Base-by-base conservation (phyloP, 2,329 filamentous ascomycete species). In the Fusarium illudens region DNA sequence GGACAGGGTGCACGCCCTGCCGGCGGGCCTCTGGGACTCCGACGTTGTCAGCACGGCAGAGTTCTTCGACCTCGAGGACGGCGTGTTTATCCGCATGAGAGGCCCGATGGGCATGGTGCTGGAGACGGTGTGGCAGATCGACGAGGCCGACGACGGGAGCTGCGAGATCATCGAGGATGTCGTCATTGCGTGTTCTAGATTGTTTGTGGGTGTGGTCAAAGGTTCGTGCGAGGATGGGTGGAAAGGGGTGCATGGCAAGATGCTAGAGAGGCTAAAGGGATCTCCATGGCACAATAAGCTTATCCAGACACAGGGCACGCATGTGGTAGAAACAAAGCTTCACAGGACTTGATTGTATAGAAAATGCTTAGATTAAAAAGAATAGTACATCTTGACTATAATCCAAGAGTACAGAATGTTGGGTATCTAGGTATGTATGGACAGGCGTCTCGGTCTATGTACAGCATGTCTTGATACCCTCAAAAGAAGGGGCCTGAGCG, bases 1-100 rank as follows among this genome's bases (percentile, higher is more conserved):
- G 7, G 83, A 85, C 65, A 77, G 80, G 34, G 79, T 86, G 8
- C 84, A 86, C 68, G 79, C 84, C 34, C 77, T 87, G 22, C 85
- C 85, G 4, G 84, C 84, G 13, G 84, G 85, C 3, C 78, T 88
- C 27, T 87, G 84, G 84, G 84, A 85, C 71, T 83, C 80, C 53
- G 82, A 83, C 49, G 83, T 87, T 7, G 79, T 84, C 54, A 87
- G 84, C 77, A 82, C 75, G 6, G 85, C 86, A 71, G 85, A 87
- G 75, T 84, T 87, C 63, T 82, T 84, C 17, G 76, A 86, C 64
- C 76, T 84, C 17, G 77, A 77, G n/a, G 78, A 75, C 27, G 86
- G 86, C 17, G 70, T 85, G 7, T 87, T 86, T 72, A 82, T 85
- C 39, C 76, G 85, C 10, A 83, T 87, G 56, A 78, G 77, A 42